These are phyloP conservation scores for Ophiosphaerella korrae DNA, from an alignment of 2,329 filamentous ascomycete genomes.

Conservation along the genomic window DNA sequence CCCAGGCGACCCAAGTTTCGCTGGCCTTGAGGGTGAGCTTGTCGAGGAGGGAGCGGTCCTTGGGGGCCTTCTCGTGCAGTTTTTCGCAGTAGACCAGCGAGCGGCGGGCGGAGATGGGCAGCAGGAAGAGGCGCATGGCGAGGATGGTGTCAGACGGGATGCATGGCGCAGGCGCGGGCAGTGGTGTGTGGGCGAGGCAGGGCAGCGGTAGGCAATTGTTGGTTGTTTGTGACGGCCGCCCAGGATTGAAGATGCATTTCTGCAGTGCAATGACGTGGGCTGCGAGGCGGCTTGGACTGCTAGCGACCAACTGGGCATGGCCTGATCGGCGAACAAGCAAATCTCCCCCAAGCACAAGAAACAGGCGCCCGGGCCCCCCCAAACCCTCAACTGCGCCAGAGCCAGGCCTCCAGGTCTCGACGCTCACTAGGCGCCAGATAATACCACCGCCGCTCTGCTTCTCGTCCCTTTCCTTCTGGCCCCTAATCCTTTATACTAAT, in stretches of 20 bases:
- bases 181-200: too few species aligned
- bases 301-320: not conserved
- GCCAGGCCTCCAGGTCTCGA: too few species aligned
- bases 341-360: slow-evolving; percentile 11
- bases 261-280: too few species aligned
- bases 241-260: not conserved
- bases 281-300: too few species aligned
- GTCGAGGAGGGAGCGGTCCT: slow-evolving; percentile 65
- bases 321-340: slow-evolving; percentile 16
- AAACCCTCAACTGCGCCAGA: not conserved
- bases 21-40: slow-evolving; percentile 72
- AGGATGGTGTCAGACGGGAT: slow-evolving; percentile 17
- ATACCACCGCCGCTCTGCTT: too few species aligned
- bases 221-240: too few species aligned
- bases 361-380: slow-evolving; percentile 1
- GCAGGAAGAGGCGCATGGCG: slow-evolving; percentile 86
- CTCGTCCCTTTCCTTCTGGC: too few species aligned
- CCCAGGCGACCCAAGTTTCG: slow-evolving; percentile 83
- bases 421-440: not conserved
- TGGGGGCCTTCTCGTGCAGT: slow-evolving; percentile 59
- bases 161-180: slow-evolving; percentile 28
- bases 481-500: too few species aligned
- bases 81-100: slow-evolving; percentile 92
- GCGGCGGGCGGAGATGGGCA: slow-evolving; percentile 89
- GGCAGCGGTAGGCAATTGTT: too few species aligned